Evolutionary conservation across 2,329 filamentous ascomycete species (phyloP), one percentile per base, ranked within the genome.

Genomic region (Trichoderma brevicompactum): DNA sequence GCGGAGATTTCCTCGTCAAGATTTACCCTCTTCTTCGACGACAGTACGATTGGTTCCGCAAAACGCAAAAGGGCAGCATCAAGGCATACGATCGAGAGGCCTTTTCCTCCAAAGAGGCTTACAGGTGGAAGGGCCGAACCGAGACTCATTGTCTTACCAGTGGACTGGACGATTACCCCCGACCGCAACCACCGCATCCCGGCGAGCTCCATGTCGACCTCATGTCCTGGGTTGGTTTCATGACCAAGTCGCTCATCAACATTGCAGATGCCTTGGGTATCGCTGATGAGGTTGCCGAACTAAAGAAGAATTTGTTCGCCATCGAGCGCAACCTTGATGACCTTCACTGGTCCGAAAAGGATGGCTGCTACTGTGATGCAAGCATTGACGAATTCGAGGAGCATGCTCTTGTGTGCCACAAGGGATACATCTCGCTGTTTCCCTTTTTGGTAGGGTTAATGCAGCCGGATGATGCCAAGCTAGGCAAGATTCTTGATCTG

Each of bases 321-420:
- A 96, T 99, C 68, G 81, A 88, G 65, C 87, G 85, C 72, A 99
- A 99, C 77, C 87, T 98, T 53, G 90, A 95, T 71, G 93, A 97
- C 74, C 84, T 99, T 44, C 95, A 99, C 79, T 99, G 95, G 95
- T 91, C 89, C 17, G 86, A 92, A 64, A 84, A 89, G 71, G 85
- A 89, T 3, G 88, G 92, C 65, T 91, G 90, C 68, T 99, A 93
- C 81, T 99, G 95, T 76, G 95, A 99, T 76, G 92, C 93, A 1
- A 97, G 92, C 0, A 91, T 99, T 67, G 94, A 99, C 72, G 93
- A 93, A 67, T 99, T 92, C 74, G 95, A 99, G 77, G 95, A 99
- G 79, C 89, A 92, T 73, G 78, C 84, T 41, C 89, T 95, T 19
- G 92, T 97, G 48, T 99, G 95, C 80, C 95, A 98, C 81, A 97